phyloP scores from a whole-genome alignment of 1,139 yeast genomes.

The Hansenula anomala region DNA sequence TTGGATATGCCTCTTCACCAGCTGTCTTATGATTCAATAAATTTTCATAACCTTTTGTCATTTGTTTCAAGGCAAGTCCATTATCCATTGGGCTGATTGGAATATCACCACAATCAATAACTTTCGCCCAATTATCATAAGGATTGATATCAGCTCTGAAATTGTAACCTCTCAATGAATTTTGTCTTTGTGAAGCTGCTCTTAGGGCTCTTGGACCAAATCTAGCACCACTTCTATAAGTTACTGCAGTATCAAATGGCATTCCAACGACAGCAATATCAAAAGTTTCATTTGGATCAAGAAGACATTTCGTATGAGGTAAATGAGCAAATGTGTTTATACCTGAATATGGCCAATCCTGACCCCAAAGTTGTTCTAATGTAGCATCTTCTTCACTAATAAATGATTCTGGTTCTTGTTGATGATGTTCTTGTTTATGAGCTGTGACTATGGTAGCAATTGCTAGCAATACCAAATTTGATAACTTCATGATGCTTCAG shows the following conservation, averaged over 20 bases:
- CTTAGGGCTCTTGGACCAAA: conserved; percentile 79
- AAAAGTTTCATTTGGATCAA: conserved; percentile 40
- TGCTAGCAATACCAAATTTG: not conserved
- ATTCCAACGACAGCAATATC: conserved; percentile 72
- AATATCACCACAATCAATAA: conserved; percentile 77
- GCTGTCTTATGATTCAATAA: conserved; percentile 32
- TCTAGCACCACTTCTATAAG: conserved; percentile 73
- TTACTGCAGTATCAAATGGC: conserved; percentile 74
- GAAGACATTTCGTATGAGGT: conserved; percentile 51
- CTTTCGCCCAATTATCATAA: conserved; percentile 59
- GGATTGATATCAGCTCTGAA: conserved; percentile 48
- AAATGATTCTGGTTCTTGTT: not conserved
- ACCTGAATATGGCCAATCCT: conserved; percentile 66
- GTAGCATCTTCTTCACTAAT: conserved; percentile 14
- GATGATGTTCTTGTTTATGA: not conserved
- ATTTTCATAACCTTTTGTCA: conserved; percentile 53
- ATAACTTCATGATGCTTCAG: not conserved
- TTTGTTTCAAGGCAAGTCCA: conserved; percentile 60
- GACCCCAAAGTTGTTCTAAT: conserved; percentile 55
- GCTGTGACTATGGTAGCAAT: not conserved
- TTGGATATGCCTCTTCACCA: conserved; percentile 38
- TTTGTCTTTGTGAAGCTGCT: conserved; percentile 67
- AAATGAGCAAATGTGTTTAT: conserved; percentile 72
- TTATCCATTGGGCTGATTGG: conserved; percentile 80
- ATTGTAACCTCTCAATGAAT: conserved; percentile 55